A percentile compares a stretch with the other conserved stretches of the same genome.
Evolutionary conservation across 371 early-diverging fungal genomes (phyloP).

Genomic region (Syncephalis plumigaleata): DNA sequence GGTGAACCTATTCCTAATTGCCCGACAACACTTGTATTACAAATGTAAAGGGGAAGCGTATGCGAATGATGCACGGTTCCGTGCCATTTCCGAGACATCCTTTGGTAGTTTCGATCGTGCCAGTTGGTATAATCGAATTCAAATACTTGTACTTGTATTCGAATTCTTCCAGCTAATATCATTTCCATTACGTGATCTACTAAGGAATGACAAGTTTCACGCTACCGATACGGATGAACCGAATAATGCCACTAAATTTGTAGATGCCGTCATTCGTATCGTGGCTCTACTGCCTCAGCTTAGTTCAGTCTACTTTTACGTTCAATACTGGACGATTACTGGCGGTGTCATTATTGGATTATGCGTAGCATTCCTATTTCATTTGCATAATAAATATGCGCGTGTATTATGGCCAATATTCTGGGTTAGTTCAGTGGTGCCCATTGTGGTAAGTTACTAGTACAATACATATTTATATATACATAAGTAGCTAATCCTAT

Average conservation of each 20-base stretch:
- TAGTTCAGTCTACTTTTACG: constrained; percentile 13
- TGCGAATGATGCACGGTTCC: constrained; percentile 16
- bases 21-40: constrained; percentile 21
- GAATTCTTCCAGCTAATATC: constrained; percentile 22
- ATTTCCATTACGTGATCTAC: constrained; percentile 20
- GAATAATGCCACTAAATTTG: constrained; percentile 1
- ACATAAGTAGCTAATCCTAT: too few species aligned
- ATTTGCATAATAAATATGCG: constrained; percentile 9
- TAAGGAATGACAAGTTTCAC: constrained; percentile 4
- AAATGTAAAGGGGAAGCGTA: constrained; percentile 10
- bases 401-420: background rate
- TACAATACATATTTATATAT: too few species aligned
- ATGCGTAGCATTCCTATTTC: constrained; percentile 9
- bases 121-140: constrained; percentile 14
- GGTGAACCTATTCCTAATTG: constrained; percentile 20
- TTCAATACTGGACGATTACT: constrained; percentile 20
- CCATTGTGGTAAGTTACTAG: too few species aligned
- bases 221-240: constrained; percentile 4
- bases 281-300: constrained; percentile 17
- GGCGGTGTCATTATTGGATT: constrained; percentile 11
- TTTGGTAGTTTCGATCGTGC: constrained; percentile 14
- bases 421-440: too few species aligned
- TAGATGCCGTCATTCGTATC: constrained; percentile 9
- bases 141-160: constrained; percentile 14
- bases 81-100: constrained; percentile 14